These are phyloP conservation scores for Lipomyces lipofer DNA, from an alignment of 805 yeast genomes.

Conservation along the genomic window DNA sequence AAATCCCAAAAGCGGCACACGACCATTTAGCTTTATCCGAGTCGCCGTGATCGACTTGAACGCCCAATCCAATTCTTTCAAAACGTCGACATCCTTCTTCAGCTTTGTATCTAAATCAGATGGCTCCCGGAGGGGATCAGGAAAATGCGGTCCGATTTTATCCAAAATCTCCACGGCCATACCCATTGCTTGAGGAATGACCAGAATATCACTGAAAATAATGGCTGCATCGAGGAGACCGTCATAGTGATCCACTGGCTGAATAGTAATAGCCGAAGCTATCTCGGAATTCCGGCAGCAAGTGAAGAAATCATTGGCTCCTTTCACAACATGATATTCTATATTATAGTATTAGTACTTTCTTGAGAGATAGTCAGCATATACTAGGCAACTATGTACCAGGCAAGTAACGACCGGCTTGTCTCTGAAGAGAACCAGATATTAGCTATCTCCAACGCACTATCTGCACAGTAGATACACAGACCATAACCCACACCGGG, in stretches of 20 bases:
- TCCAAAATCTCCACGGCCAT: slow-evolving; percentile 92
- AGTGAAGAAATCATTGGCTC: slow-evolving; percentile 83
- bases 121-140: slow-evolving; percentile 77
- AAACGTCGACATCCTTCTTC: slow-evolving; percentile 65
- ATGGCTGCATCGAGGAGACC: slow-evolving; percentile 96
- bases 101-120: slow-evolving; percentile 56
- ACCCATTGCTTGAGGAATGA: slow-evolving; percentile 98
- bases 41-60: slow-evolving; percentile 90
- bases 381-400: slow-evolving; percentile 27
- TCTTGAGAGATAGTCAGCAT: slow-evolving; percentile 30
- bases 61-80: slow-evolving; percentile 87
- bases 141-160: slow-evolving; percentile 91
- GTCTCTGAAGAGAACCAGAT: slow-evolving; percentile 51
- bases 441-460: slow-evolving; percentile 6
- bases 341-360: slow-evolving; percentile 45
- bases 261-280: slow-evolving; percentile 92
- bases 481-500: slow-evolving; percentile 92
- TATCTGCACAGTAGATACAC: slow-evolving; percentile 30
- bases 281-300: slow-evolving; percentile 93
- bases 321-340: slow-evolving; percentile 89
- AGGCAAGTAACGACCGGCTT: slow-evolving; percentile 85
- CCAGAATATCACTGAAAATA: slow-evolving; percentile 91
- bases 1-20: slow-evolving; percentile 93
- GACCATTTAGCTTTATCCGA: slow-evolving; percentile 79
- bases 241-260: slow-evolving; percentile 85